Evolutionary conservation across 345 rosid genomes (phyloP), one percentile per base, ranked within the genome.

Genomic region (Acer saccharum): DNA sequence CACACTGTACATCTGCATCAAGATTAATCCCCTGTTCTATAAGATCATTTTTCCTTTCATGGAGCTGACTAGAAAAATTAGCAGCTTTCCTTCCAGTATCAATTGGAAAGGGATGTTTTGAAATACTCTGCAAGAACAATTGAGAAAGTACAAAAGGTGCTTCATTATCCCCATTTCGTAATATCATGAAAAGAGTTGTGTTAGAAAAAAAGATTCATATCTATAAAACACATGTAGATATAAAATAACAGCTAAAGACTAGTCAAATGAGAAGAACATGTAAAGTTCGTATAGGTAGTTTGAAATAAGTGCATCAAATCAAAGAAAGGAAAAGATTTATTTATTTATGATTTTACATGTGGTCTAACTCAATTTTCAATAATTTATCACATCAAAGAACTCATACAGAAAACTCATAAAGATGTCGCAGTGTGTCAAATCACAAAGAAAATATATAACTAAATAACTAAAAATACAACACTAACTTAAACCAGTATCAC

Each of bases 51-150:
- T 25, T 25, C 27, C 27, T 25, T 25, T 25, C 27, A 25, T 25
- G 27, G 27, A 25, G 27, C 27, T 25, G 27, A 25, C 27, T 0
- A 18, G 92, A 92, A 90, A 94, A 91, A 80, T 82, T 82, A 81
- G 91, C 88, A 76, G 95, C 92, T 85, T 93, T 91, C 79, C 83
- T 88, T 78, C 99, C 98, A 78, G 97, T 89, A 81, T 90, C 85
- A 73, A 75, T 58, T 54, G 99, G 98, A 79, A 93, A 92, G 73
- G 88, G 89, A 64, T 97, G 91, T 85, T 86, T 88, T 46, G 94
- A 90, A 82, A 91, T 73, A 80, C 83, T 83, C 21, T 91, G 93
- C 87, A 95, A 79, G 85, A 93, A 95, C 78, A 83, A 91, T 76
- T 86, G 95, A 78, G 98, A 92, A 65, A 94, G 95, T 72, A 77